phyloP scores from a whole-genome alignment of 257 asterid genomes.

The Nicotiana otophora region DNA sequence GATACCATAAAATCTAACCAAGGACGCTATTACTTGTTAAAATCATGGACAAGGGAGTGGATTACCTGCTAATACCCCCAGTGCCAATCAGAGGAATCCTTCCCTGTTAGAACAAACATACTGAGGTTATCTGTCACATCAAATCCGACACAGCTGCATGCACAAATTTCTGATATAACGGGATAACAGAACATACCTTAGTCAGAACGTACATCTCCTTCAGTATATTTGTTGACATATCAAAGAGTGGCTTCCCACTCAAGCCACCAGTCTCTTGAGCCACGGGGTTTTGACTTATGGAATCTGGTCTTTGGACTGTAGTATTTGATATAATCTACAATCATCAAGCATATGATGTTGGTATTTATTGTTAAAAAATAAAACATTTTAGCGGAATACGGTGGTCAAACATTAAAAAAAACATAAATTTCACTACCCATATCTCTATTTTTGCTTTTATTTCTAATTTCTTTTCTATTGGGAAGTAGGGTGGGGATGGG shows the following conservation, averaged over 20 bases:
- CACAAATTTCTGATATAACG: not conserved
- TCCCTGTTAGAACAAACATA: conserved; percentile 37
- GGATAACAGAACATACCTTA: conserved; percentile 50
- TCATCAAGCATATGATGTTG: not conserved
- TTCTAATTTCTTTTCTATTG: not conserved
- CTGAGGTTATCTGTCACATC: no score
- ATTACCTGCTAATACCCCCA: conserved; percentile 93
- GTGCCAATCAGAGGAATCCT: conserved; percentile 81
- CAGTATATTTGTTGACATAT: conserved; percentile 62
- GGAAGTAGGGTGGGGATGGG: not conserved
- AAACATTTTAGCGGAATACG: not conserved
- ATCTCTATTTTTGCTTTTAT: not conserved
- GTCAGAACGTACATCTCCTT: conserved; percentile 87
- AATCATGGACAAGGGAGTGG: conserved; percentile 5
- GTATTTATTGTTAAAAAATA: not conserved
- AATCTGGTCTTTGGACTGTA: conserved; percentile 77
- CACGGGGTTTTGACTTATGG: conserved; percentile 50
- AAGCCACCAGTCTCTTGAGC: conserved; percentile 87
- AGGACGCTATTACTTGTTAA: not conserved
- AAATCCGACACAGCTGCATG: not conserved
- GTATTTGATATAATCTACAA: conserved; percentile 89
- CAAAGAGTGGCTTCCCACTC: conserved; percentile 85
- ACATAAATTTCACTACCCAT: not conserved
- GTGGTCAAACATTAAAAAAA: not conserved
- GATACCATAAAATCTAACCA: not conserved